Conservation (phyloP, 352 stramenopile species). For the Phytophthora colocasiae region DNA sequence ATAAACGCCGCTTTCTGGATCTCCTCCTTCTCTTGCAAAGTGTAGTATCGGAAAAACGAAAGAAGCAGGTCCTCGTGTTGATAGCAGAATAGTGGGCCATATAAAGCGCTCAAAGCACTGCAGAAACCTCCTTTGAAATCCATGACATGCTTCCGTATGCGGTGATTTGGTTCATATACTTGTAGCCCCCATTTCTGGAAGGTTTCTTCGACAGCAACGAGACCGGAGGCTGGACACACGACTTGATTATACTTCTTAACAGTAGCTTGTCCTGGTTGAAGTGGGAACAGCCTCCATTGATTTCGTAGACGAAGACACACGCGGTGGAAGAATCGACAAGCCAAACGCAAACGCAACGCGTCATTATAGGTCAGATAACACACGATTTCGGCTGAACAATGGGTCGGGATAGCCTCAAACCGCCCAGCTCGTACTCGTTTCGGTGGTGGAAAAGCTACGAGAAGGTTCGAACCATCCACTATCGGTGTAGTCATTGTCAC, state of each 20-base stretch:
- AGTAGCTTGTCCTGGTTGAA: slow-evolving; percentile 38
- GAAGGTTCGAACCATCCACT: neutral
- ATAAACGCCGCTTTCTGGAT: slow-evolving; percentile 57
- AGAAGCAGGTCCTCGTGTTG: slow-evolving; percentile 55
- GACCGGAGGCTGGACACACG: slow-evolving; percentile 46
- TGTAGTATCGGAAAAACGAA: slow-evolving; percentile 48
- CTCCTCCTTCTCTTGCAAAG: slow-evolving; percentile 38
- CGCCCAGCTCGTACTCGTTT: slow-evolving; percentile 35
- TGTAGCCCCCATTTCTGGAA: slow-evolving; percentile 71
- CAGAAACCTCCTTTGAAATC: slow-evolving; percentile 62
- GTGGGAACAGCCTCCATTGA: slow-evolving; percentile 57
- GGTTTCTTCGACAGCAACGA: slow-evolving; percentile 51
- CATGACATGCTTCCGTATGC: slow-evolving; percentile 60
- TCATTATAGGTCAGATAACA: slow-evolving; percentile 61
- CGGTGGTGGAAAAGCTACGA: slow-evolving; percentile 37
- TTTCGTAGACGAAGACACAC: slow-evolving; percentile 52
- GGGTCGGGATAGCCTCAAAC: slow-evolving; percentile 36
- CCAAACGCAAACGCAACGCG: slow-evolving; percentile 48
- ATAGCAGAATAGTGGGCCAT: slow-evolving; percentile 61
- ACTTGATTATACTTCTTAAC: slow-evolving; percentile 47
- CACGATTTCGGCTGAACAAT: slow-evolving; percentile 32
- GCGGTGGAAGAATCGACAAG: slow-evolving; percentile 47
- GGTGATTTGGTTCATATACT: slow-evolving; percentile 50
- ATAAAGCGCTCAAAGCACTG: slow-evolving; percentile 55
- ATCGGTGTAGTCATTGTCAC: slow-evolving; percentile 3